Base-by-base conservation (phyloP, 2,329 filamentous ascomycete genomes). In the Diaporthe velutina region DNA sequence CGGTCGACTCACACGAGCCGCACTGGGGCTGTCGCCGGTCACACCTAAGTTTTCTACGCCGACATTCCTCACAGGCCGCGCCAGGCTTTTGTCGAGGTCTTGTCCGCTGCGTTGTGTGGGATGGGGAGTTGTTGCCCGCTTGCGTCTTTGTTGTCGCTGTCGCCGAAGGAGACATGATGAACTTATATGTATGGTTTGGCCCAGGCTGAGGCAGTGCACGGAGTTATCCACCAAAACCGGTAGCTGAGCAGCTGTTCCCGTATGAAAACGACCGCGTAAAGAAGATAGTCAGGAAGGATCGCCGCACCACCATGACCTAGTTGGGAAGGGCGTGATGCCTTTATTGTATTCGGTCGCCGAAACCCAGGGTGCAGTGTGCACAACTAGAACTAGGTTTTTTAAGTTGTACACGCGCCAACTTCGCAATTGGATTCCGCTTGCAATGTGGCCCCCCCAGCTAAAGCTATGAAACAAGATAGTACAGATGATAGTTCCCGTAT, bases 11-110 rank as follows among this genome's bases (percentile, higher is more conserved):
- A 10, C 64, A 67, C 7, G 64, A 67, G 33, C 64, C 64, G 30
- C 64, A 67, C 33, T 67, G 64, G 33, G 64, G 64, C n/a, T 67
- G 45, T 28, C 64, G 71, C 70, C 80, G 74, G 74, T 73, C 71
- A 58, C 71, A 73, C 35, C 71, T 66, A 7, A 73, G 50, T 28
- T 73, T 73, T 42, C 71, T 73, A 25, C 60, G 61, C 17, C 71
- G 48, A 35, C 71, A 73, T 35, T 73, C 71, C 38, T 73, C 71
- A 38, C 71, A 73, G 3, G 64, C 64, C 4, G 64, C 64, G 17
- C 64, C 64, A 28, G 64, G 64, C 64, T 52, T 67, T 50, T 67
- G 64, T 38, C 64, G 45, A 25, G 64, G 64, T 28, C 64, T 38
- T 67, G 45, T 67, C 7, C 45, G 64, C 9, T 67, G 64, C 2